Base-by-base conservation (phyloP, 1,284 basidiomycete genomes). In the Lentinula novae-zelandiae region DNA sequence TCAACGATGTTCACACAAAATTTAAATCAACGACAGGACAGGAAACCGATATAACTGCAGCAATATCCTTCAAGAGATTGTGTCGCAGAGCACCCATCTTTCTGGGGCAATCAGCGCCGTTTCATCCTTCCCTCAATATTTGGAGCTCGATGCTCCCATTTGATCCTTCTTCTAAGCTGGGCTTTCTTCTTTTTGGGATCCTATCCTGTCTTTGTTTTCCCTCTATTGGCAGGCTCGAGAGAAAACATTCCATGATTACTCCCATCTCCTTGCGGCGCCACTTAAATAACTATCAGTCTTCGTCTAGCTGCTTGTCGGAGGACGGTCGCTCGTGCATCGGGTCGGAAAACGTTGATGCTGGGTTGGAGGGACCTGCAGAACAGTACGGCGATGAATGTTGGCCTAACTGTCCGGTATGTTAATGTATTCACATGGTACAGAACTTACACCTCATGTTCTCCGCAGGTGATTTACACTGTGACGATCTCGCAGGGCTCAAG, bases 401-500 rank as follows among this genome's bases (percentile, higher is more conserved):
- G 44, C 44, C 44, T 4, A 6, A 46, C 6, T 46, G 44, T 22
- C 44, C 44, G 44, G 44, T 46, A n/a, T 46, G 44, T 13, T 22
- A 9, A 38, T 36, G n/a, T n/a, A 20, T 38, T 38, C 12, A 38
- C 33, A 38, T 17, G 31, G 49, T 7, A n/a, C 34, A 34, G 8
- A 22, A 10, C 20, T 49, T 7, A 49, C 9, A 10, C 3, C 15
- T 51, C 15, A 51, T 17, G 12, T 7, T 34, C 27, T 3, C 31
- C 49, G 10, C 34, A 53, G 51, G n/a, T 20, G 8, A 10, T 56
- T 33, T 33, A 46, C 42, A 40, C 48, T 49, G 49, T 58, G 2
- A 42, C 38, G 55, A 40, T 60, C 58, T 64, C 46, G 61, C 60
- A 39, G 62, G 50, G 60, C 51, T 20, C 10, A 7, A 57, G 53